Evolutionary conservation across 148 eudicot genomes (phyloP), one percentile per base, ranked within the genome.

Genomic region (Persicaria maculosa): DNA sequence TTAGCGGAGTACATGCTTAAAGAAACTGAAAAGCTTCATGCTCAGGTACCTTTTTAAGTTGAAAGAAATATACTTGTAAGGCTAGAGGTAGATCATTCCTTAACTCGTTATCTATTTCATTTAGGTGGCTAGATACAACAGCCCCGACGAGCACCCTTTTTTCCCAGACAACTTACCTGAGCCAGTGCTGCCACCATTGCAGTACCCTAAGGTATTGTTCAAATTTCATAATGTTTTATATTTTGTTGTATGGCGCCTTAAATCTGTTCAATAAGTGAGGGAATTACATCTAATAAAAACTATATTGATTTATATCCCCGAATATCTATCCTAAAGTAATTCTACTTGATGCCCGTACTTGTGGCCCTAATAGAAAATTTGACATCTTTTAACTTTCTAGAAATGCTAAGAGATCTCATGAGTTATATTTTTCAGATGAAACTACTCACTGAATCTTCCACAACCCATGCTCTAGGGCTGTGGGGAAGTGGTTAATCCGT

Each of bases 121-220:
- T 44, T 78, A 95, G 98, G 93, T 85, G 74, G 98, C 97, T 74
- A 83, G 98, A 78, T 95, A 90, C 74, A 79, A 78, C 77, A 86
- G 96, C 84, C 98, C 97, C 4, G 96, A 92, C 76, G 98, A 95
- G 77, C 98, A 92, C 84, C 92, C 97, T 68, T 95, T 95, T 83
- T 95, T 88, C 79, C 92, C 93, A 3, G 81, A 83, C 54, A 92
- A 84, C 69, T 86, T 95, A 68, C 97, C 93, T 25, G 83, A 88
- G n/a, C 83, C 97, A 19, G 16, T 92, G 81, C 77, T 92, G 81
- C 97, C 97, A 25, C 93, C 96, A 74, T 46, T 95, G 62, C 82
- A 87, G 44, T 95, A 95, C 74, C 98, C 98, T 19, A 89, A 81
- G 88, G 98, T 92, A 81, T 79, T 15, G 45, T 43, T 55, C 61